phyloP scores from a whole-genome alignment of 2,329 filamentous ascomycete genomes.

The Sporothrix schenckii region DNA sequence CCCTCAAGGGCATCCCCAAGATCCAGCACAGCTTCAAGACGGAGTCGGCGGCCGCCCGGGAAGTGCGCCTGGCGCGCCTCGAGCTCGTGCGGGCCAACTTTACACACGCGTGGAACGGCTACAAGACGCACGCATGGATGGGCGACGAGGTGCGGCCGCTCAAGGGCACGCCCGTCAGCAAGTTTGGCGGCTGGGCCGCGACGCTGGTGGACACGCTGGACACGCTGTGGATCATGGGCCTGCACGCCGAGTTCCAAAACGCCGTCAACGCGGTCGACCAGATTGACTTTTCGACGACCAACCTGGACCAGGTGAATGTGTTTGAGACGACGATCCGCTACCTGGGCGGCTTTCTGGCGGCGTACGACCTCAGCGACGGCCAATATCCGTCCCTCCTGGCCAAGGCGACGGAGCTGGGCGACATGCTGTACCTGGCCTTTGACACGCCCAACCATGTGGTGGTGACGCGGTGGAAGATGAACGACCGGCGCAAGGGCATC shows the following conservation, averaged over 20 bases:
- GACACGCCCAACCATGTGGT: slow-evolving; percentile 70
- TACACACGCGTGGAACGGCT: slow-evolving; percentile 60
- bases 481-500: slow-evolving; percentile 27
- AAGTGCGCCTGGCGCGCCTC: slow-evolving; percentile 46
- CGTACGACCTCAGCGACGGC: slow-evolving; percentile 48
- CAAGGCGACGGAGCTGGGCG: slow-evolving; percentile 67
- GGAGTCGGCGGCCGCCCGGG: slow-evolving; percentile 44
- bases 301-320: slow-evolving; percentile 55
- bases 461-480: slow-evolving; percentile 39
- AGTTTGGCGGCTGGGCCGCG: slow-evolving; percentile 63
- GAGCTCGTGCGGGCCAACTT: slow-evolving; percentile 56
- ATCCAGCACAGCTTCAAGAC: slow-evolving; percentile 46
- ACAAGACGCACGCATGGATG: slow-evolving; percentile 65
- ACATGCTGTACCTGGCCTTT: slow-evolving; percentile 67
- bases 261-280: slow-evolving; percentile 60
- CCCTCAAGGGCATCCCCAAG: slow-evolving; percentile 39
- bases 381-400: slow-evolving; percentile 59
- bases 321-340: slow-evolving; percentile 44
- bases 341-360: slow-evolving; percentile 41
- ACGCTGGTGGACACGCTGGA: slow-evolving; percentile 69
- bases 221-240: slow-evolving; percentile 73
- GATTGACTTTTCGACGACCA: slow-evolving; percentile 64
- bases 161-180: slow-evolving; percentile 53
- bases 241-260: slow-evolving; percentile 66
- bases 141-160: slow-evolving; percentile 65